Evolutionary conservation across 768 basidiomycete species (phyloP), one percentile per base, ranked within the genome.

Genomic region (Termitomyces heimii): DNA sequence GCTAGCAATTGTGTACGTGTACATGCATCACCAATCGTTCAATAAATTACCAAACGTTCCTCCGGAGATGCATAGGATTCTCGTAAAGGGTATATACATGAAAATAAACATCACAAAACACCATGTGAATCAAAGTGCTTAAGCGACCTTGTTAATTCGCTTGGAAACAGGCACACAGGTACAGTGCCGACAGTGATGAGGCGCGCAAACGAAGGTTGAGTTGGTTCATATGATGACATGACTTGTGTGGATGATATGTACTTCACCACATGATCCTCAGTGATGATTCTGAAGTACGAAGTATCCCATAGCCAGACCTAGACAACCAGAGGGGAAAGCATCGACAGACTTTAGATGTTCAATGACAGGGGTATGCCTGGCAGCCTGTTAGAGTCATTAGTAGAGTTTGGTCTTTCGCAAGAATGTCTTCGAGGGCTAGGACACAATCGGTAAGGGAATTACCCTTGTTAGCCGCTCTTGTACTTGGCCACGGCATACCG

Each of bases 141-240:
- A 53, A 37, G 44, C 54, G 57, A 42, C 34, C 40, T 60, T 58
- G 45, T 50, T 50, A 50, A 42, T 53, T 62, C 60, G 62, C 55
- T 59, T 63, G 59, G 57, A 39, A 24, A 48, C 60, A 63, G 62
- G 62, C 60, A 63, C 58, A 44, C 62, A 62, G 61, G 61, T 56
- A 60, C 58, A 48, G 44, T 50, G 28, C 53, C 61, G 49, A 48
- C 48, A 44, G 48, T 40, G 37, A 49, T 43, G 57, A 44, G 45
- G 31, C 28, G 52, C 52, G 32, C 47, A 50, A n/a, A 28, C 47
- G 37, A 53, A 48, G 4, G 4, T 31, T 54, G 42, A 54, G 47
- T 26, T 28, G 45, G 53, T 52, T 60, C 45, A 35, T 35, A 50
- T 50, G 48, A 34, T 49, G 29, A 34, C 22, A 49, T 49, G 32